Evolutionary conservation across 345 rosid species (phyloP).

Genomic region (Linum lewisii): DNA sequence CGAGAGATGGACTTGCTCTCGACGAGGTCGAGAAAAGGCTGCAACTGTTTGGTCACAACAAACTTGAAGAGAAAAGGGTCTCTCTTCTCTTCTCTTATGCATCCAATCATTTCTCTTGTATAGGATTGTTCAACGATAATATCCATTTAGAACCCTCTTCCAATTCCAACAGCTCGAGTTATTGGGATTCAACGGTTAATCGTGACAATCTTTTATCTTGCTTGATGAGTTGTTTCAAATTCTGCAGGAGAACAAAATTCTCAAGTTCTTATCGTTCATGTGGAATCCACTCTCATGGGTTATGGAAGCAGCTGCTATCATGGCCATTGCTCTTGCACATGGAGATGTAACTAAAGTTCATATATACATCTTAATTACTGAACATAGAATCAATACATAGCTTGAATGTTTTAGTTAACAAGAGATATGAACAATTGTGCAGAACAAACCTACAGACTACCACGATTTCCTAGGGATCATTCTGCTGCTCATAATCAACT

Average conservation of each 20-base stretch:
- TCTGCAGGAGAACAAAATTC: constrained; percentile 43
- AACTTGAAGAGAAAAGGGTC: constrained; percentile 57
- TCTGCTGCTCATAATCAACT: constrained; percentile 36
- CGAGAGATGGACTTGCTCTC: constrained; percentile 30
- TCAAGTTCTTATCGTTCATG: constrained; percentile 55
- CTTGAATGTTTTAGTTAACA: neutral
- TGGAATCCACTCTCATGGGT: constrained; percentile 60
- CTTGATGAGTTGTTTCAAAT: neutral
- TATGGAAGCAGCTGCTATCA: constrained; percentile 53
- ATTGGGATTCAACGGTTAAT: too few relatives aligned
- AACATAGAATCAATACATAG: too few relatives aligned
- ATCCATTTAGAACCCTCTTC: too few relatives aligned
- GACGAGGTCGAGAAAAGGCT: constrained; percentile 36
- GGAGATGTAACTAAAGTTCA: constrained; percentile 31
- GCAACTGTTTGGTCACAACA: constrained; percentile 46
- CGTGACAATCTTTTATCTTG: neutral
- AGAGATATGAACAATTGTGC: constrained; percentile 8
- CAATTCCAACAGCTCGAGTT: too few relatives aligned
- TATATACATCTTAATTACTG: neutral
- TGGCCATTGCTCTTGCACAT: constrained; percentile 44
- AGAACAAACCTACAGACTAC: constrained; percentile 31
- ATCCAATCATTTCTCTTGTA: neutral
- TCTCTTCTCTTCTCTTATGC: neutral
- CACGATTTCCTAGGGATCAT: constrained; percentile 42
- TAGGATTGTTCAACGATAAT: neutral